phyloP scores from a whole-genome alignment of 768 basidiomycete genomes.

The Mycena epipterygia region DNA sequence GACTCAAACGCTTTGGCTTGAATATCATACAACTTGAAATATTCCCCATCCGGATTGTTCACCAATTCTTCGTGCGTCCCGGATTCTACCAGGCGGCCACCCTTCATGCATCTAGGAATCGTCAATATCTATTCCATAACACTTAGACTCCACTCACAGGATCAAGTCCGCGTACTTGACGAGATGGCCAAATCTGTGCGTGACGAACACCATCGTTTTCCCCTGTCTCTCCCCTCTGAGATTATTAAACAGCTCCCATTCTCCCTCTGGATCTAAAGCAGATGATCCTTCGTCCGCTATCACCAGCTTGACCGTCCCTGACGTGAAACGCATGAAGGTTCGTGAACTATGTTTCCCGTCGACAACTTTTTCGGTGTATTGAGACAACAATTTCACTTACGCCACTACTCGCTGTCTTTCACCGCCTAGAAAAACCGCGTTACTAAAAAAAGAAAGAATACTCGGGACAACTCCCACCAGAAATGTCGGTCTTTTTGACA shows the following conservation, averaged over 20 bases:
- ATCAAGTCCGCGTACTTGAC: slow-evolving; percentile 54
- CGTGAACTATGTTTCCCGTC: slow-evolving; percentile 42
- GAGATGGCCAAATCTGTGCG: slow-evolving; percentile 55
- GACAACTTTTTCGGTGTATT: background rate
- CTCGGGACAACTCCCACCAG: slow-evolving; percentile 16
- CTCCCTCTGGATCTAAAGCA: slow-evolving; percentile 55
- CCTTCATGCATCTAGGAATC: slow-evolving; percentile 46
- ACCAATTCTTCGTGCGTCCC: slow-evolving; percentile 48
- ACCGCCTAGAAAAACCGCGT: slow-evolving; percentile 19
- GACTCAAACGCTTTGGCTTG: slow-evolving; percentile 38
- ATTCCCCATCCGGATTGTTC: slow-evolving; percentile 36
- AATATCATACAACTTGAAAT: slow-evolving; percentile 44
- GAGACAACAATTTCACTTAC: slow-evolving; percentile 6
- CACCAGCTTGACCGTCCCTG: slow-evolving; percentile 47
- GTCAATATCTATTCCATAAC: background rate
- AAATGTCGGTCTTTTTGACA: slow-evolving; percentile 37
- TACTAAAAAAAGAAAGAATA: background rate
- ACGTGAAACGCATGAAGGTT: slow-evolving; percentile 56
- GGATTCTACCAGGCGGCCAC: slow-evolving; percentile 45
- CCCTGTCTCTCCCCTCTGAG: slow-evolving; percentile 47
- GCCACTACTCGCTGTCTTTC: slow-evolving; percentile 34
- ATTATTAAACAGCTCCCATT: slow-evolving; percentile 48
- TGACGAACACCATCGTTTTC: slow-evolving; percentile 56
- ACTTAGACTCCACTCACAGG: slow-evolving; percentile 42
- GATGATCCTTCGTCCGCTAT: slow-evolving; percentile 60